A percentile compares a stretch with the other conserved stretches of the same genome.
These are phyloP conservation scores for Acanthamoeba rhysodes DNA, from an alignment of 208 protist genomes.

Conservation along the genomic window DNA sequence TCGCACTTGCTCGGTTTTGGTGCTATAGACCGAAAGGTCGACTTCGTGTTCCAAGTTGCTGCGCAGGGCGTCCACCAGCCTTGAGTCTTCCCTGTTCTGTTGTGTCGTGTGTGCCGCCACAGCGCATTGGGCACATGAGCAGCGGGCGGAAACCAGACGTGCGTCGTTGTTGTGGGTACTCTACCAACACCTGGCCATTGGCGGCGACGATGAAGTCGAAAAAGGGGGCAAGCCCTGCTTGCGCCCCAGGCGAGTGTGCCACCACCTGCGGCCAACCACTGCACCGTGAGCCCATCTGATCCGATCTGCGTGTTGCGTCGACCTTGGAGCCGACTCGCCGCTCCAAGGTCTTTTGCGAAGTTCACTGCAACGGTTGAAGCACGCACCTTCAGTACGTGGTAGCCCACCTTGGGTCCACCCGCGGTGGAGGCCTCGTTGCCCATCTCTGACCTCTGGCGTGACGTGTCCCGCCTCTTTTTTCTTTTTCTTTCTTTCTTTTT, in stretches of 20 bases:
- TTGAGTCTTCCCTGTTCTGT: constrained; percentile 43
- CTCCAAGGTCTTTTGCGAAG: too few relatives aligned
- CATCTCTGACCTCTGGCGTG: background rate
- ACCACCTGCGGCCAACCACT: background rate
- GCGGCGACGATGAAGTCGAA: constrained; percentile 66
- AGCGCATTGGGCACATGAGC: background rate
- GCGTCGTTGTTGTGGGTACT: background rate
- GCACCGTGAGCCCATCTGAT: background rate
- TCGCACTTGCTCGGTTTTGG: background rate
- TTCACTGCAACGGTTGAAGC: too few relatives aligned
- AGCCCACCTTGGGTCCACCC: constrained; percentile 9
- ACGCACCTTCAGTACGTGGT: constrained; percentile 15
- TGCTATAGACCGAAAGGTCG: constrained; percentile 37
- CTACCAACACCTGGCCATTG: background rate
- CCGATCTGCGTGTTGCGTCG: too few relatives aligned
- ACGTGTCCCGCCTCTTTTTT: too few relatives aligned
- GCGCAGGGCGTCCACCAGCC: constrained; percentile 25
- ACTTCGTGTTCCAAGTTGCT: constrained; percentile 63
- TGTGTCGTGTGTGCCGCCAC: background rate
- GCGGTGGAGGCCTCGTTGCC: background rate
- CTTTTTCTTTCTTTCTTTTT: too few relatives aligned
- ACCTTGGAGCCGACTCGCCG: too few relatives aligned
- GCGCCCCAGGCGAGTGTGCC: background rate
- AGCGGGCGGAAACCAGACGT: background rate
- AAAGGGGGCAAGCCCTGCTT: constrained; percentile 7